phyloP scores from a whole-genome alignment of 2,329 filamentous ascomycete species.

The Trichophyton verrucosum region DNA sequence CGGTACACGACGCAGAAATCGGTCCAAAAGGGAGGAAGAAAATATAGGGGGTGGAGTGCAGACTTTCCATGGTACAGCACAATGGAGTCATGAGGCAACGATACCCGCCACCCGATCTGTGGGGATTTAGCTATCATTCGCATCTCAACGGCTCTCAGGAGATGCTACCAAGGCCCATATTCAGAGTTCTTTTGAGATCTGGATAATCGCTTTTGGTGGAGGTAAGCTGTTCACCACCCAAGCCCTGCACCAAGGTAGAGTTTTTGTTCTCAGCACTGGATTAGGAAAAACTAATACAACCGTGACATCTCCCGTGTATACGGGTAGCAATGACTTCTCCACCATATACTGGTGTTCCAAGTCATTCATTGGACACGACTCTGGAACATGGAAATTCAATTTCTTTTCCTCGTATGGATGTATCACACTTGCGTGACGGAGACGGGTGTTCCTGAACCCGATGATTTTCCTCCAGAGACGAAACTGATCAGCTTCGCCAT shows the following conservation, averaged over 20 bases:
- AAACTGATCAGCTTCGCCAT: neutral
- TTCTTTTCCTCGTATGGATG: neutral
- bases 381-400: neutral
- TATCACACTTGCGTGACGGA: no score
- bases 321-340: no score
- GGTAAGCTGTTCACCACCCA: no score
- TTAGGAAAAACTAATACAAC: no score
- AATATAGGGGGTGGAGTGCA: neutral
- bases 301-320: no score
- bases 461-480: neutral
- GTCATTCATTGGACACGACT: neutral
- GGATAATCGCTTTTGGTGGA: no score
- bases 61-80: neutral
- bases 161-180: neutral
- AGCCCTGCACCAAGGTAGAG: no score
- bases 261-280: no score
- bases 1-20: neutral
- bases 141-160: neutral
- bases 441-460: neutral
- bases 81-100: neutral
- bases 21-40: neutral
- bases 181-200: neutral
- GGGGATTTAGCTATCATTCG: neutral
- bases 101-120: neutral
- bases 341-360: neutral